A percentile compares a stretch with the other conserved stretches of the same genome.
Conservation (phyloP, 352 stramenopile genomes). For the Phytophthora pseudosyringae region DNA sequence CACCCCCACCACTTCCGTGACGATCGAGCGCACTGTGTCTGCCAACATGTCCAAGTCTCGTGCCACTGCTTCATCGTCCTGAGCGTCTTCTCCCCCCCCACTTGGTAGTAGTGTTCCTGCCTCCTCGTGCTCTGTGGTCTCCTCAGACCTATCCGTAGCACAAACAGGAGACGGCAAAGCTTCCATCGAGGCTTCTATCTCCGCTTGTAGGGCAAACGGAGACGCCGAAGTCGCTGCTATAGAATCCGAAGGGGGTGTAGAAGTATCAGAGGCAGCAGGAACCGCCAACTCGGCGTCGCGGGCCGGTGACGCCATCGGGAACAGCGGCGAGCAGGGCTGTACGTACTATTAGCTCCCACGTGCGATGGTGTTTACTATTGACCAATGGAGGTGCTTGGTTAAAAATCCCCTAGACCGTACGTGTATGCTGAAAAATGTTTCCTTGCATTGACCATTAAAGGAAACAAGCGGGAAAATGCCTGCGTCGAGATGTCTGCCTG, state of each 20-base stretch:
- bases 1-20: constrained; percentile 37
- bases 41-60: constrained; percentile 66
- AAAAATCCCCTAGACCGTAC: not conserved
- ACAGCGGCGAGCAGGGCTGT: not conserved
- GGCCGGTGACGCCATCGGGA: constrained; percentile 3
- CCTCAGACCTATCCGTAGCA: constrained; percentile 31
- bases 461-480: constrained; percentile 1
- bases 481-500: not conserved
- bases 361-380: not conserved
- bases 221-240: not conserved
- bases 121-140: constrained; percentile 3
- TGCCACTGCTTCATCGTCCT: constrained; percentile 19
- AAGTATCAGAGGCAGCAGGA: not conserved
- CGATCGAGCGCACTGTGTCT: constrained; percentile 64
- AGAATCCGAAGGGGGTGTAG: not conserved
- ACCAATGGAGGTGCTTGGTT: not conserved
- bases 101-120: not conserved
- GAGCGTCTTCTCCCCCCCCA: not conserved
- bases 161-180: not conserved
- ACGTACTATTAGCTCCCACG: not conserved
- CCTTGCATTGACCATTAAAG: constrained; percentile 1
- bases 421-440: constrained; percentile 1
- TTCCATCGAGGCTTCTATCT: constrained; percentile 7
- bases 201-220: not conserved
- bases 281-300: not conserved